phyloP scores from a whole-genome alignment of 768 basidiomycete species.

The Tricholoma matsutake region DNA sequence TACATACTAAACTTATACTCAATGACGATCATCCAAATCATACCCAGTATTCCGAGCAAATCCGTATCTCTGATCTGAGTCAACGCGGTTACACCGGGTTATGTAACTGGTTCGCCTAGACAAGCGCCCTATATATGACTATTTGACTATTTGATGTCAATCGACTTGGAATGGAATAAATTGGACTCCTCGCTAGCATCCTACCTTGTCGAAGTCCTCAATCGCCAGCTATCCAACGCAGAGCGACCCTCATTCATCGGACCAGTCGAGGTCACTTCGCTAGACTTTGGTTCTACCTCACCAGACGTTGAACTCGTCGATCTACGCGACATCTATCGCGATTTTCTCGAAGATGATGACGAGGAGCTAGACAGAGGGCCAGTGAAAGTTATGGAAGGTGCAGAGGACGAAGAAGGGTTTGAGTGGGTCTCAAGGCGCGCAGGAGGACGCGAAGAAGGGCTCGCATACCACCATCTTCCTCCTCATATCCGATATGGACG shows the following conservation, averaged over 20 bases:
- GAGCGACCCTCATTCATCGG: slow-evolving; percentile 93
- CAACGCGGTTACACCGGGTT: too few relatives aligned
- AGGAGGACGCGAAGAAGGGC: slow-evolving; percentile 51
- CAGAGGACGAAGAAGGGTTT: slow-evolving; percentile 70
- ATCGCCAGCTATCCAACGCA: slow-evolving; percentile 68
- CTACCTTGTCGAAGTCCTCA: slow-evolving; percentile 70
- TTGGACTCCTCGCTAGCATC: slow-evolving; percentile 72
- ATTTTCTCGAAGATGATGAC: slow-evolving; percentile 87
- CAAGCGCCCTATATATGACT: too few relatives aligned
- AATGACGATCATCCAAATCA: too few relatives aligned
- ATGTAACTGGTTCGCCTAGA: too few relatives aligned
- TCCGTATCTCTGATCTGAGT: too few relatives aligned
- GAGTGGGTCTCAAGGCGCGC: slow-evolving; percentile 78
- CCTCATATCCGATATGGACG: slow-evolving; percentile 70
- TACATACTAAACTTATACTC: too few relatives aligned
- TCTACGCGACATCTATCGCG: slow-evolving; percentile 89
- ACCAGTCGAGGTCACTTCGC: slow-evolving; percentile 78
- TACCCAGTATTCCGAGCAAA: too few relatives aligned
- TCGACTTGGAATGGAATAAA: slow-evolving; percentile 92
- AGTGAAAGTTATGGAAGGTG: slow-evolving; percentile 48
- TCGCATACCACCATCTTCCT: slow-evolving; percentile 67
- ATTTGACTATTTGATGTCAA: slow-evolving; percentile 70
- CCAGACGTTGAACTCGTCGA: slow-evolving; percentile 92
- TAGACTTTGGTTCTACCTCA: slow-evolving; percentile 80
- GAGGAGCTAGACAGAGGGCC: slow-evolving; percentile 50